phyloP scores from a whole-genome alignment of 371 early-diverging fungal genomes.

The Apophysomyces trapeziformis region DNA sequence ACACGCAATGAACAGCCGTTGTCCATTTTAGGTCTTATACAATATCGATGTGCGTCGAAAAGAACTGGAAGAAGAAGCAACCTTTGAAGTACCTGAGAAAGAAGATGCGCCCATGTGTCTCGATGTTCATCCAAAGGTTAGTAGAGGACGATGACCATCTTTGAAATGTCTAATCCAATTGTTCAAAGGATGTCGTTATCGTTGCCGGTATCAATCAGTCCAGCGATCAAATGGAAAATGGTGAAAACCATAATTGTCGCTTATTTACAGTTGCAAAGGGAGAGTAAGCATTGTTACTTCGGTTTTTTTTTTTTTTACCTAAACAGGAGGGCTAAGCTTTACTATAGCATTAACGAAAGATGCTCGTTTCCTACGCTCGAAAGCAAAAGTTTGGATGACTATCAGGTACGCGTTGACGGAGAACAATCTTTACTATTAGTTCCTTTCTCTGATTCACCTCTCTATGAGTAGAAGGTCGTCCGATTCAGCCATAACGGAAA shows the following conservation, averaged over 20 bases:
- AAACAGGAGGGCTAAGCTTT: neutral
- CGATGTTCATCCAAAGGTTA: constrained; percentile 62
- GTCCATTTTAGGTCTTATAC: constrained; percentile 48
- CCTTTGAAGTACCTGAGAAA: constrained; percentile 54
- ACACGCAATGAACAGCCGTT: neutral
- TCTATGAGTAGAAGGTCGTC: constrained; percentile 41
- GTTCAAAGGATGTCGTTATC: constrained; percentile 39
- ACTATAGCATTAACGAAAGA: constrained; percentile 15
- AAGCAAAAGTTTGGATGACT: constrained; percentile 51
- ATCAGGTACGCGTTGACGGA: constrained; percentile 41
- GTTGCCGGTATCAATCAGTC: constrained; percentile 66
- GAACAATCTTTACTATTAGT: too few species aligned
- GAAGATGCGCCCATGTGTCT: constrained; percentile 81
- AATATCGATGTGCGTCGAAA: constrained; percentile 55
- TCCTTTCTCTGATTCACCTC: neutral
- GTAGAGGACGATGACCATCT: constrained; percentile 22
- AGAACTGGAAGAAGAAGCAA: constrained; percentile 52
- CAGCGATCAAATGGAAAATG: constrained; percentile 50
- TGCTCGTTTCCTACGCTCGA: constrained; percentile 44
- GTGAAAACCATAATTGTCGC: constrained; percentile 67
- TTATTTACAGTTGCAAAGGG: constrained; percentile 52
- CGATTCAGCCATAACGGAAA: constrained; percentile 61
- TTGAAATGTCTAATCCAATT: neutral
- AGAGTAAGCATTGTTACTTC: constrained; percentile 25
- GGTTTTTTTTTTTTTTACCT: neutral